These are phyloP conservation scores for Fusarium succisae DNA, from an alignment of 2,329 filamentous ascomycete genomes.

Conservation along the genomic window DNA sequence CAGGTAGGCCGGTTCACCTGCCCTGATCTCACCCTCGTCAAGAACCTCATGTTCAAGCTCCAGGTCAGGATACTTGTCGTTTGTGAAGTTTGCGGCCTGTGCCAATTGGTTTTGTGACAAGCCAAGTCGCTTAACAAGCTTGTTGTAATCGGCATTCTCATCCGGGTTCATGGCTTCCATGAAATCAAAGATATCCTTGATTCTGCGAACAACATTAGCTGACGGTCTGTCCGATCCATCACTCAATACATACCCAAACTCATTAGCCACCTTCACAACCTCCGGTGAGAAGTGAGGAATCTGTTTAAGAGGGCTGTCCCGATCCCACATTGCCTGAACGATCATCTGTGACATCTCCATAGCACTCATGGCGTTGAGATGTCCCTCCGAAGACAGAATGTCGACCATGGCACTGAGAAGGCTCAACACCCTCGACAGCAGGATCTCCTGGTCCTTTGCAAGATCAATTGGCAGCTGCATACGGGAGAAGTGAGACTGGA, in stretches of 20 bases:
- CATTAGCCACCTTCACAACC: slow-evolving; percentile 82
- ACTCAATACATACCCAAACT: slow-evolving; percentile 69
- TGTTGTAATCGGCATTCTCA: slow-evolving; percentile 84
- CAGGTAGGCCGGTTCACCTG: slow-evolving; percentile 83
- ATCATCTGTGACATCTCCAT: slow-evolving; percentile 99
- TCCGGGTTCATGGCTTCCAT: slow-evolving; percentile 99
- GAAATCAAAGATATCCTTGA: slow-evolving; percentile 96
- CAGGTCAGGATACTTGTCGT: slow-evolving; percentile 94
- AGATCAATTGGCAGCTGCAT: slow-evolving; percentile 97
- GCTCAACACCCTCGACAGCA: slow-evolving; percentile 85
- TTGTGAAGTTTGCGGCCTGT: slow-evolving; percentile 94
- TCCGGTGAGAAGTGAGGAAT: slow-evolving; percentile 93
- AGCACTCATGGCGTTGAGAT: slow-evolving; percentile 95
- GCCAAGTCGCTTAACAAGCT: slow-evolving; percentile 79
- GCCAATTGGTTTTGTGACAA: slow-evolving; percentile 84
- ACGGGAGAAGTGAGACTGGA: slow-evolving; percentile 96
- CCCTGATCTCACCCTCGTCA: slow-evolving; percentile 80
- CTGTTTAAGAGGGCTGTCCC: slow-evolving; percentile 95
- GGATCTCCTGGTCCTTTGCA: slow-evolving; percentile 92
- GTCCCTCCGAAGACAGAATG: slow-evolving; percentile 92
- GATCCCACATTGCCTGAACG: slow-evolving; percentile 98
- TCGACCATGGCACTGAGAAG: slow-evolving; percentile 93
- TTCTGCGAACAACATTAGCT: slow-evolving; percentile 59
- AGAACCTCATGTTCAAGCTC: slow-evolving; percentile 89
- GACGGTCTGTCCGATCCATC: neutral